Evolutionary conservation across 495 filamentous ascomycete genomes (phyloP), one percentile per base, ranked within the genome.

Genomic region (Penicillium maclennaniae): DNA sequence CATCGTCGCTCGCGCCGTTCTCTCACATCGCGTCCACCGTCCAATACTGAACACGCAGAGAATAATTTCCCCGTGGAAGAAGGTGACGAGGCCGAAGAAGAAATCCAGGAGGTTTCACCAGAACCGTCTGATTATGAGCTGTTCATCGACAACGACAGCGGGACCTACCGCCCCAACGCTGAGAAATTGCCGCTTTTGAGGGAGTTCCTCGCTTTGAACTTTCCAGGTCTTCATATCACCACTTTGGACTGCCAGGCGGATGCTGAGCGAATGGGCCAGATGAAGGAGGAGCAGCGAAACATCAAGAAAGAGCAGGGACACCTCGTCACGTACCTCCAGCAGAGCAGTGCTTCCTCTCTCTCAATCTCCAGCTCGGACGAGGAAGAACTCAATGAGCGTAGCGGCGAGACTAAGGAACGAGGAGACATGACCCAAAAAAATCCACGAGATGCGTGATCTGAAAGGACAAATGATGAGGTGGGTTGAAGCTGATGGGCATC

Each of bases 111-210:
- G 31, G 15, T 68, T 54, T 67, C 78, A 1, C 71, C 71, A 31
- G 78, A 90, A 50, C 87, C 89, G 0, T 57, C 71, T 1, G 76
- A 86, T 59, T 97, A 95, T 61, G 86, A 93, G 62, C 80, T 97
- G 4, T 78, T 93, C 46, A 96, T 97, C 59, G 92, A 97, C 72
- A 97, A 97, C 54, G 92, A 95, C 68, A 87, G 83, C 59, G 92
- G 92, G 14, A 97, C 92, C 0, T 97, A 97, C 66, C 83, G 92
- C 0, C 92, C 92, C 0, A 89, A 91, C 56, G 82, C 84, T 23
- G 77, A 83, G 7, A 72, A 86, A 6, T 79, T 97, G 8, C 87
- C 87, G 0, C 61, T 85, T 0, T 73, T 97, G 8, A 79, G 83
- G 27, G 58, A 72, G 15, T 93, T 92, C 62, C 61, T 97, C 21